A percentile compares a stretch with the other conserved stretches of the same genome.
These are phyloP conservation scores for Lojkania enalia DNA, from an alignment of 2,329 filamentous ascomycete genomes.

Conservation along the genomic window DNA sequence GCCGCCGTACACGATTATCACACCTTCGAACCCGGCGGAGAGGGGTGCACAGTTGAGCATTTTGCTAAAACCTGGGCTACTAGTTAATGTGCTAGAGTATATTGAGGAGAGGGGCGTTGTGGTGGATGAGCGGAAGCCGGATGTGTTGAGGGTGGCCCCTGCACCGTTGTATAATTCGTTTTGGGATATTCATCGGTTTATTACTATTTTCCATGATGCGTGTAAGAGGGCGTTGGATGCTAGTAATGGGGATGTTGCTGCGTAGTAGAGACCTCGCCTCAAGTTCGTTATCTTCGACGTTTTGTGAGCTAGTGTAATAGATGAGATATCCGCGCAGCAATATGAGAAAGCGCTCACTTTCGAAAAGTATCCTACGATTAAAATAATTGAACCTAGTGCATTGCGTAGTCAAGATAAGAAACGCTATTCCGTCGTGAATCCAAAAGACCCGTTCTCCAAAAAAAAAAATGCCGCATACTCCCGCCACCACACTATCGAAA, in stretches of 20 bases:
- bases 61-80: slow-evolving; percentile 65
- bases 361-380: no score
- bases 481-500: background rate
- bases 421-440: no score
- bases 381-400: no score
- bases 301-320: no score
- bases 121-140: slow-evolving; percentile 81
- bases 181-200: slow-evolving; percentile 62
- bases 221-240: slow-evolving; percentile 42
- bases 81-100: slow-evolving; percentile 67
- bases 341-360: no score
- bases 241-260: no score
- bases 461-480: background rate
- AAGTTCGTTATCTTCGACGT: no score
- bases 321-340: no score
- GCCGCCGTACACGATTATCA: slow-evolving; percentile 61
- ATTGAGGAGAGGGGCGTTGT: slow-evolving; percentile 72
- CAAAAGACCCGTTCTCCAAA: no score
- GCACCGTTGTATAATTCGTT: slow-evolving; percentile 84
- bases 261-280: no score
- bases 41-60: slow-evolving; percentile 81
- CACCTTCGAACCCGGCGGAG: slow-evolving; percentile 67
- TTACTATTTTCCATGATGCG: slow-evolving; percentile 54
- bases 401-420: no score
- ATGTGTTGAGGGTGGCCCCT: slow-evolving; percentile 82